Conservation (phyloP, 2,329 filamentous ascomycete genomes). For the Colletotrichum chrysophilum region DNA sequence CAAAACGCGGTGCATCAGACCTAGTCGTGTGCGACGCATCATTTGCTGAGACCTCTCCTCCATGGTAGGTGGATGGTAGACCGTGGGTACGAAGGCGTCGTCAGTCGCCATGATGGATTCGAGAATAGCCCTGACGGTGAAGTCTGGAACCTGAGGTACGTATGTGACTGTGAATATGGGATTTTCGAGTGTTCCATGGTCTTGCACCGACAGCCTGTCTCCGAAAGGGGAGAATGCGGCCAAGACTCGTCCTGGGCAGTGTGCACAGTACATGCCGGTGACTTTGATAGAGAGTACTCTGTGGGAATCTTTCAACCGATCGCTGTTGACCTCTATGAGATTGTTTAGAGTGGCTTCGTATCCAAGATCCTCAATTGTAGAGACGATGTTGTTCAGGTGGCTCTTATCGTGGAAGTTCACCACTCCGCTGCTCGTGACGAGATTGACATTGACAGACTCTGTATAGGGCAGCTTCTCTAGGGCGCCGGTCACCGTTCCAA, state of each 20-base stretch:
- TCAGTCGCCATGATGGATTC: conserved; percentile 70
- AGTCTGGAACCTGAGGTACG: conserved; percentile 65
- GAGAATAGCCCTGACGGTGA: conserved; percentile 80
- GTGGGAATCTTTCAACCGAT: conserved; percentile 30
- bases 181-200: conserved; percentile 59
- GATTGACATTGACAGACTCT: conserved; percentile 51
- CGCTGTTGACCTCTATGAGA: conserved; percentile 35
- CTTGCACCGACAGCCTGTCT: conserved; percentile 59
- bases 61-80: conserved; percentile 82
- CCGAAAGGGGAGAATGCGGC: conserved; percentile 56
- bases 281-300: conserved; percentile 69
- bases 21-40: conserved; percentile 71
- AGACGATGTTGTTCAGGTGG: conserved; percentile 10
- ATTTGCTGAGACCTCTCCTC: conserved; percentile 82
- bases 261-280: conserved; percentile 76
- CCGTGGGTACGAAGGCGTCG: conserved; percentile 66
- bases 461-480: conserved; percentile 59
- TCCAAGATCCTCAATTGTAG: conserved; percentile 58
- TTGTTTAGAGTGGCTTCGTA: conserved; percentile 61
- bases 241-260: conserved; percentile 67
- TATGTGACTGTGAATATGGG: conserved; percentile 78
- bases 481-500: conserved; percentile 64
- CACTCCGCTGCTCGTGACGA: conserved; percentile 65
- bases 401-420: conserved; percentile 47
- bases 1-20: conserved; percentile 71